Conservation (phyloP, 352 stramenopile genomes). For the Blastocystis sp. region DNA sequence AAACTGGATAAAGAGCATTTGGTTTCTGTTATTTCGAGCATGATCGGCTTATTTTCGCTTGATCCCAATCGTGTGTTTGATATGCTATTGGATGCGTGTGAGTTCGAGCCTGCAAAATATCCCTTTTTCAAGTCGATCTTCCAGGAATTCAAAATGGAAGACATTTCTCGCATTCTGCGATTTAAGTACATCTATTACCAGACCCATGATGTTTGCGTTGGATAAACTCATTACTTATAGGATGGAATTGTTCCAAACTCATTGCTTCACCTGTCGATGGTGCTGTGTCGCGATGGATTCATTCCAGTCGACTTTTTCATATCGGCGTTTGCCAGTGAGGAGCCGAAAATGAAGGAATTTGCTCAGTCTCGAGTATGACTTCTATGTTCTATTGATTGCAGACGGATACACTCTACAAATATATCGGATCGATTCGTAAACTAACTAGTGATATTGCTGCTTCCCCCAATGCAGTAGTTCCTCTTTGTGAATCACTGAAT, state of each 20-base stretch:
- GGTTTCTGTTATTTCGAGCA: background rate
- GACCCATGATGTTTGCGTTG: background rate
- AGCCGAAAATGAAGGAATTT: background rate
- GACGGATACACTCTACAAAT: background rate
- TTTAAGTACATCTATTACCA: slow-evolving; percentile 26
- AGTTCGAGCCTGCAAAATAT: slow-evolving; percentile 37
- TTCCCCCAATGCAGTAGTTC: background rate
- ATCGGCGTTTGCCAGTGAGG: background rate
- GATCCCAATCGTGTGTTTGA: slow-evolving; percentile 53
- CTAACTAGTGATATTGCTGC: background rate
- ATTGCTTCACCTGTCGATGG: background rate
- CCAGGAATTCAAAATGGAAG: slow-evolving; percentile 1
- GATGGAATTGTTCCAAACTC: background rate
- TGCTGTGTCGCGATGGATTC: background rate
- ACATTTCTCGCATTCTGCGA: slow-evolving; percentile 2
- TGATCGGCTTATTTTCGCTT: slow-evolving; percentile 18
- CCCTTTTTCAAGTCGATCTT: background rate
- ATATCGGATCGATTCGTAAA: background rate
- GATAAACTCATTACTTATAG: background rate
- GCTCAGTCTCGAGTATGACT: background rate
- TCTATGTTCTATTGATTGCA: background rate
- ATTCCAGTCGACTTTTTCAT: background rate
- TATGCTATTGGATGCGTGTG: slow-evolving; percentile 42
- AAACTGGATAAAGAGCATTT: background rate
- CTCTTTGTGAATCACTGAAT: background rate